Evolutionary conservation across 176 grass and related monocot genomes (phyloP).

Genomic region (Lolium perenne): DNA sequence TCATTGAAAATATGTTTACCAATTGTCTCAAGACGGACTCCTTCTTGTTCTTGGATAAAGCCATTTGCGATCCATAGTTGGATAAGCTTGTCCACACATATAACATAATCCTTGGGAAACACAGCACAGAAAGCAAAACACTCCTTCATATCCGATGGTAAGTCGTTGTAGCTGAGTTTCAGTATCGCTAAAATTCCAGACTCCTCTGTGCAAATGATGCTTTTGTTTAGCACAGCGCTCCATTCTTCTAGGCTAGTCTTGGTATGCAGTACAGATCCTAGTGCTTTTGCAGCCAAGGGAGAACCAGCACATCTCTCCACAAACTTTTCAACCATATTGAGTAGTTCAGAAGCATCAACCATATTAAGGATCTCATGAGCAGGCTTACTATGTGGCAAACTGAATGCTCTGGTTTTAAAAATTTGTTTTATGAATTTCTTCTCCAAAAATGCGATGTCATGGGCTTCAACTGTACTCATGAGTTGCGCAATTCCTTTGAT

Average conservation of each 20-base stretch:
- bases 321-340: constrained; percentile 20
- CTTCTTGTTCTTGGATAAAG: constrained; percentile 1
- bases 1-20: background rate
- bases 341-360: constrained; percentile 11
- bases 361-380: constrained; percentile 13
- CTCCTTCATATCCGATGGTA: background rate
- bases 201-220: background rate
- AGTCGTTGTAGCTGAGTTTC: background rate
- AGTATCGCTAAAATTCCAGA: background rate
- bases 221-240: background rate
- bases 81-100: constrained; percentile 9
- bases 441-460: background rate
- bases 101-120: constrained; percentile 21
- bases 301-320: constrained; percentile 19
- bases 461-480: constrained; percentile 1
- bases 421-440: background rate
- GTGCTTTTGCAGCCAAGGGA: constrained; percentile 25
- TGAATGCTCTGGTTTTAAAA: constrained; percentile 34
- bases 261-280: constrained; percentile 19
- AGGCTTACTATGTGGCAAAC: background rate
- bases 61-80: constrained; percentile 15
- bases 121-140: constrained; percentile 5
- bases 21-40: background rate
- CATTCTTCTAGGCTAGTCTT: background rate
- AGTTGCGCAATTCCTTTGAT: background rate